Evolutionary conservation across 2,329 filamentous ascomycete species (phyloP).

Genomic region (Elsinoe perseae): DNA sequence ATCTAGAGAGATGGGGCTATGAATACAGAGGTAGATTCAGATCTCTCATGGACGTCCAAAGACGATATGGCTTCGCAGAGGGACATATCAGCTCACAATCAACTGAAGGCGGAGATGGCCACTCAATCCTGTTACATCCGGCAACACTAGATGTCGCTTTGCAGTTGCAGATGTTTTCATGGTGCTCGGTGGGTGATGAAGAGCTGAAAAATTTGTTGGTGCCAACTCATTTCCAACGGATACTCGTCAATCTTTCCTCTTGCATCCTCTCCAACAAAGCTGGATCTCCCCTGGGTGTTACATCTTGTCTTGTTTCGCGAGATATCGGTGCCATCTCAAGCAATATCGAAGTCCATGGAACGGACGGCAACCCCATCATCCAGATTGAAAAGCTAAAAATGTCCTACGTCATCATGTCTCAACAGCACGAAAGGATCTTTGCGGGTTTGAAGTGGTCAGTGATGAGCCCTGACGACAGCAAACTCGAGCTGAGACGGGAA

Average conservation of each 20-base stretch:
- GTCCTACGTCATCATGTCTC: not conserved
- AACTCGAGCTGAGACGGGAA: not conserved
- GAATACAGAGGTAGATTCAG: not conserved
- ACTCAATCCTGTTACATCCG: conserved; percentile 10
- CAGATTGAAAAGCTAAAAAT: not conserved
- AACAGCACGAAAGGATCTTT: not conserved
- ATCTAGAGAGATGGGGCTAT: not conserved
- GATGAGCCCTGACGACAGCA: not conserved
- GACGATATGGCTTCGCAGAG: not conserved
- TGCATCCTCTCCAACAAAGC: not conserved
- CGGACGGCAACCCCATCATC: not conserved
- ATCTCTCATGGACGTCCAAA: not conserved
- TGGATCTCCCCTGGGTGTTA: not conserved
- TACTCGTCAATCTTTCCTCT: not conserved
- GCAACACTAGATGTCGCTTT: conserved; percentile 11
- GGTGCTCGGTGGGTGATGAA: not conserved
- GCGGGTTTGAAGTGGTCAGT: not conserved
- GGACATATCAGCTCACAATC: not conserved
- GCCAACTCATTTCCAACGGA: not conserved
- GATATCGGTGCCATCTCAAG: not conserved
- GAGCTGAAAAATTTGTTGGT: not conserved
- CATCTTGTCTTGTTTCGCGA: not conserved
- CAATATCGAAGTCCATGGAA: not conserved
- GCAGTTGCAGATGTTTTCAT: not conserved
- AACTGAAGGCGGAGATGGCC: not conserved